Base-by-base conservation (phyloP, 805 yeast genomes). In the Sporopachydermia quercuum region DNA sequence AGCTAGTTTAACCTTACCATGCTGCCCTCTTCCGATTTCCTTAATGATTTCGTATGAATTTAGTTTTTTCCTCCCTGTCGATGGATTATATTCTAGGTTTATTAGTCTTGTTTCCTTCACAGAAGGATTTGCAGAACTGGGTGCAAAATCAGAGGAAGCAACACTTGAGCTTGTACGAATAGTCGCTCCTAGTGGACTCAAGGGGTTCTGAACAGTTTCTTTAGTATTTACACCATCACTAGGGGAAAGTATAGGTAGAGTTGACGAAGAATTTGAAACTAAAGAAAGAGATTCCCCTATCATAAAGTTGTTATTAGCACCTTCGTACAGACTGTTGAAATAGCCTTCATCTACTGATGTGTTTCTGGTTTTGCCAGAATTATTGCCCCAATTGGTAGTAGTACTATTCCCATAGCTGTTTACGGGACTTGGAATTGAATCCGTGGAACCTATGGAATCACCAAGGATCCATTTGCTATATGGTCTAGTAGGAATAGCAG, bases 1-100 rank as follows among this genome's bases (percentile, higher is more conserved):
- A 0, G 94, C 98, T 15, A 91, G 66, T 56, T 91, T 91, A 35
- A 91, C 98, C 56, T 85, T 89, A n/a, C 98, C 97, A 59, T 89
- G 97, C 56, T 87, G 95, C n/a, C 98, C 98, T 27, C 82, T 68
- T 6, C 98, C 98, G 18, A 91, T 66, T 60, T 87, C 96, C 17
- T 71, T 67, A 19, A 86, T 60, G 30, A 91, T 82, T 57, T 91
- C 98, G 55, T 87, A 91, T 0, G 93, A 76, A 59, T 91, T 91
- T 45, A 91, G 66, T 27, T 79, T 75, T 54, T 87, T 82, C 39
- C 91, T 72, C 45, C 79, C 76, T 1, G 79, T 75, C 3, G 80
- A 70, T 0, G 97, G 96, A 56, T 91, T 95, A 59, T 84, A 86
- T 49, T 87, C 94, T 33, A 89, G 69, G 27, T 69, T 72, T 13